These are phyloP conservation scores for Scleroderma citrinum DNA, from an alignment of 768 basidiomycete genomes.

Conservation along the genomic window DNA sequence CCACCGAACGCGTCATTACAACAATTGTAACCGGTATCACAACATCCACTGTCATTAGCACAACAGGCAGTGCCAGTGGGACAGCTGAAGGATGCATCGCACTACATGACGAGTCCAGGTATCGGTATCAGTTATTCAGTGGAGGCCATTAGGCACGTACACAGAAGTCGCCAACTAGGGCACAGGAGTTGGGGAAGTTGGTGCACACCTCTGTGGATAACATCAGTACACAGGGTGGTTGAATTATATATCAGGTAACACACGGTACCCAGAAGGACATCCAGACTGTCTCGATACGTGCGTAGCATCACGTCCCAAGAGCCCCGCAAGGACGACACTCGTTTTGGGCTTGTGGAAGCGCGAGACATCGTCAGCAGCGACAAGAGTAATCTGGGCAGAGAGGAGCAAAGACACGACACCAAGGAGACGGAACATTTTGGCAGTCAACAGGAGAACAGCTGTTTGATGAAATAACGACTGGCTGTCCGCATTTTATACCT, in stretches of 20 bases:
- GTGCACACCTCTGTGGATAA: conserved; percentile 12
- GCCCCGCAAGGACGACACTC: conserved; percentile 4
- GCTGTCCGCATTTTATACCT: neutral
- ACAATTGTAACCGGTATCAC: conserved; percentile 7
- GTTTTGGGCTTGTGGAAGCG: conserved; percentile 6
- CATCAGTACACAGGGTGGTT: neutral
- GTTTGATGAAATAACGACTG: neutral
- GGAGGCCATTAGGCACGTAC: conserved; percentile 6
- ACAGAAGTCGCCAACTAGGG: conserved; percentile 13
- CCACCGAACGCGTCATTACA: conserved; percentile 17
- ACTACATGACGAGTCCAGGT: conserved; percentile 7
- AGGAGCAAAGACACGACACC: conserved; percentile 4
- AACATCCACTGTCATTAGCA: neutral
- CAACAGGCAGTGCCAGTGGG: conserved; percentile 11
- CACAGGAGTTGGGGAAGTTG: conserved; percentile 14
- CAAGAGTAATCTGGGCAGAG: conserved; percentile 7
- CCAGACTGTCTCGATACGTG: conserved; percentile 6
- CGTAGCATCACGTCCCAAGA: conserved; percentile 9
- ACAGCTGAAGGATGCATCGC: conserved; percentile 4
- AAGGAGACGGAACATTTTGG: conserved; percentile 12
- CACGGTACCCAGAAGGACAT: conserved; percentile 12
- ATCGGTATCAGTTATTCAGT: neutral
- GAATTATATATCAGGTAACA: neutral
- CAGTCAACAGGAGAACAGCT: neutral
- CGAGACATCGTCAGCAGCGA: neutral